These are phyloP conservation scores for Phytophthora constricta DNA, from an alignment of 352 stramenopile genomes.

Conservation along the genomic window DNA sequence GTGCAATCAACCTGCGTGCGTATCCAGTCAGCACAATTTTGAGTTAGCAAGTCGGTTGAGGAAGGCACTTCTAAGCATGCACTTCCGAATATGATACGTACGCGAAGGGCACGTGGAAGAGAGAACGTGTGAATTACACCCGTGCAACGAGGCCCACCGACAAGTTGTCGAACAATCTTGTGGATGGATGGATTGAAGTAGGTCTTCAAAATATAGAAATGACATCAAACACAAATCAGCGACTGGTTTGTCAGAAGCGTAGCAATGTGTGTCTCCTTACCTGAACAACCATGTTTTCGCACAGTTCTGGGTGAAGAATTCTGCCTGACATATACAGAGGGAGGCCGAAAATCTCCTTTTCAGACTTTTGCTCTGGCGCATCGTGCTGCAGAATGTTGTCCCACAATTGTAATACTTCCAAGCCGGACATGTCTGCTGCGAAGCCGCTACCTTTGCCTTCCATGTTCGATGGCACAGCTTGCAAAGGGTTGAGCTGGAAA, in stretches of 20 bases:
- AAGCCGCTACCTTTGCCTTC: constrained; percentile 5
- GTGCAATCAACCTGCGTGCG: constrained; percentile 38
- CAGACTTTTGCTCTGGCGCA: constrained; percentile 60
- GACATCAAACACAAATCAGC: not conserved
- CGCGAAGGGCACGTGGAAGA: constrained; percentile 49
- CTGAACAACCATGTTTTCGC: constrained; percentile 88
- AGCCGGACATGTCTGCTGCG: constrained; percentile 19
- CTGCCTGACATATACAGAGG: constrained; percentile 87
- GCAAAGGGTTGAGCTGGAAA: constrained; percentile 61
- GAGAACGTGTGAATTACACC: constrained; percentile 73
- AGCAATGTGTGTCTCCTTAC: constrained; percentile 40
- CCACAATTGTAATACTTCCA: constrained; percentile 65
- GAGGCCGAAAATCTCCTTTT: constrained; percentile 81
- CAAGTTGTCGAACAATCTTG: constrained; percentile 83
- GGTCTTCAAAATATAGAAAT: constrained; percentile 42
- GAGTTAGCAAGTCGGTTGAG: constrained; percentile 2
- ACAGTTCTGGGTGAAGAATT: constrained; percentile 81
- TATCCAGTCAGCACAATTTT: constrained; percentile 3
- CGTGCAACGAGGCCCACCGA: constrained; percentile 77
- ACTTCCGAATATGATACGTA: too few relatives aligned
- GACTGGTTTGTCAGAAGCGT: not conserved
- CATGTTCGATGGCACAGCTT: constrained; percentile 4
- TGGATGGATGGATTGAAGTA: constrained; percentile 89
- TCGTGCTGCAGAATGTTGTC: constrained; percentile 73
- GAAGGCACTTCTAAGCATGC: too few relatives aligned